Evolutionary conservation across 768 basidiomycete species (phyloP), one percentile per base, ranked within the genome.

Genomic region (Glaciozyma antarctica): DNA sequence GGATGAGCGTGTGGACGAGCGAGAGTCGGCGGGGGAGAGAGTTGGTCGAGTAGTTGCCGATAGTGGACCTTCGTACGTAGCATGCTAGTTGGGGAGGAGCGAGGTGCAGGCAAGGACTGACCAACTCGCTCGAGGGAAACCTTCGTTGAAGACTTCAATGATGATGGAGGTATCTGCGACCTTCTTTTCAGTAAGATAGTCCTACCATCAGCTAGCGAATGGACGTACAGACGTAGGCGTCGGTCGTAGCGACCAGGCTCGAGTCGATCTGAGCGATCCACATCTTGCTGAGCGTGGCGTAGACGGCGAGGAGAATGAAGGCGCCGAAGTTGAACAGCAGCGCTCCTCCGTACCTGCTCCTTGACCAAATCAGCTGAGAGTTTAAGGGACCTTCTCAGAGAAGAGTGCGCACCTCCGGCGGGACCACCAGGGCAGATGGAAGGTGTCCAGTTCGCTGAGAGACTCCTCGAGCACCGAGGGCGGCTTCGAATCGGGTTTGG

Each of bases 91-190:
- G 30, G 28, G 10, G 41, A 48, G n/a, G 16, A 32, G 21, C 2
- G 45, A 21, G 26, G 22, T 47, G 65, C 51, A 22, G 52, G 48
- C 53, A 58, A 72, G 3, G 72, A 61, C 1, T 71, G 64, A 13
- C 72, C 67, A 32, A 71, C 71, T 13, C 70, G 63, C 26, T 68
- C 72, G 49, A 72, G 71, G n/a, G n/a, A n/a, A n/a, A n/a, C n/a
- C n/a, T n/a, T n/a, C n/a, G 59, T 72, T 73, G 57, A 73, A 59
- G 44, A 61, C 55, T 43, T 73, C 71, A 22, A 62, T 60, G 47
- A 73, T 49, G 24, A 72, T 72, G 32, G 61, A 64, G 19, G 60
- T 52, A 51, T 72, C 68, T 58, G 34, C 30, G 3, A 5, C 2
- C 16, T n/a, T 24, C 38, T 5, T 8, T 4, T 57, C 38, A 24